phyloP scores from a whole-genome alignment of 2,329 filamentous ascomycete genomes.

The Pseudocercospora crystallina region DNA sequence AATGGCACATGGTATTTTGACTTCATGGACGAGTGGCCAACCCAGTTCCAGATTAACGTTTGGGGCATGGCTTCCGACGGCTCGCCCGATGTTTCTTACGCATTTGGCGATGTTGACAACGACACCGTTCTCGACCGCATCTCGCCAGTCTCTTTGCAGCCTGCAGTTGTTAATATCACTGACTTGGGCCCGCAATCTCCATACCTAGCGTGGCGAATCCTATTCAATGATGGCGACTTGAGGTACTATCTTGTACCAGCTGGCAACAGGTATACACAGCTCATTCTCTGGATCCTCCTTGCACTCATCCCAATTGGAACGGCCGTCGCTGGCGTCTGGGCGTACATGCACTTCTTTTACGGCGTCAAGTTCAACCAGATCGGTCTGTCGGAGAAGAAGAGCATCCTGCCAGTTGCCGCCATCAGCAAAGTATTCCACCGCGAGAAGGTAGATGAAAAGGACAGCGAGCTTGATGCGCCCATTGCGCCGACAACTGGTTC shows the following conservation, averaged over 20 bases:
- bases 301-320: conserved; percentile 54
- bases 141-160: conserved; percentile 57
- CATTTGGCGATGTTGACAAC: conserved; percentile 62
- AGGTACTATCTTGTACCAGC: conserved; percentile 54
- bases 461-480: conserved; percentile 14
- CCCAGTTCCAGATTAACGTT: conserved; percentile 61
- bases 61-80: conserved; percentile 68
- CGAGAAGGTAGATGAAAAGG: conserved; percentile 28
- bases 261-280: conserved; percentile 56
- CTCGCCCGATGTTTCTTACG: conserved; percentile 58
- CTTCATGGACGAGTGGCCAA: conserved; percentile 65
- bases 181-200: conserved; percentile 53
- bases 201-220: conserved; percentile 56
- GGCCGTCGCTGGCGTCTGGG: conserved; percentile 52
- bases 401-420: conserved; percentile 31
- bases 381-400: conserved; percentile 53
- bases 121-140: conserved; percentile 63
- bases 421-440: conserved; percentile 25
- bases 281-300: conserved; percentile 56
- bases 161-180: conserved; percentile 60
- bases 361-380: conserved; percentile 63
- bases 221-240: conserved; percentile 56
- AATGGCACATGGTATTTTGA: conserved; percentile 58
- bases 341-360: conserved; percentile 63
- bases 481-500: conserved; percentile 9